Conservation (phyloP, 164 flowering plant genomes). For the Tetracentron sinense region DNA sequence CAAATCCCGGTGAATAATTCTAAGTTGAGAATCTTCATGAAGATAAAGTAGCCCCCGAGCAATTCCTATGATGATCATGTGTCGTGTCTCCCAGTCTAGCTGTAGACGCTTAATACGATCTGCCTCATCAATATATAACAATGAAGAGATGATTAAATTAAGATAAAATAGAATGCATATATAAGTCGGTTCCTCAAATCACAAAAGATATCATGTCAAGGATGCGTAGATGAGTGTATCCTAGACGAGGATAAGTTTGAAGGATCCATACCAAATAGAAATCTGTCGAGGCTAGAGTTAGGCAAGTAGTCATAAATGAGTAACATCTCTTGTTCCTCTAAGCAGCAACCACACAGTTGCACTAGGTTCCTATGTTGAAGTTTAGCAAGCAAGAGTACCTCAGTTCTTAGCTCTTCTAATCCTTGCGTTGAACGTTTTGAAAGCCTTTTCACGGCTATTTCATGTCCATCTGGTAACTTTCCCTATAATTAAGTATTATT, state of each 20-base stretch:
- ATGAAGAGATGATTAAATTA: neutral
- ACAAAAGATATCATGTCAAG: too few relatives aligned
- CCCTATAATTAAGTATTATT: too few relatives aligned
- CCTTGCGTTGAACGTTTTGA: conserved; percentile 30
- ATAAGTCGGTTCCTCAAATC: too few relatives aligned
- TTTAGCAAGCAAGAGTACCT: conserved; percentile 26
- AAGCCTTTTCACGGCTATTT: conserved; percentile 40
- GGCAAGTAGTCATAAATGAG: conserved; percentile 39
- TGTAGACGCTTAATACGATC: conserved; percentile 22
- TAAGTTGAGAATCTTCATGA: conserved; percentile 51
- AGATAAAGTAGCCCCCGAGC: conserved; percentile 67
- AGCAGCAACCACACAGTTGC: conserved; percentile 31
- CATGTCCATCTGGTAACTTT: conserved; percentile 17
- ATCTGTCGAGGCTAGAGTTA: conserved; percentile 37
- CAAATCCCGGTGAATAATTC: conserved; percentile 58
- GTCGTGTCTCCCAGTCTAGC: conserved; percentile 44
- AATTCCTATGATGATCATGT: conserved; percentile 46
- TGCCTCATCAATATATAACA: conserved; percentile 3
- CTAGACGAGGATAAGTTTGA: too few relatives aligned
- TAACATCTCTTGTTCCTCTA: conserved; percentile 31
- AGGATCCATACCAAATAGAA: conserved; percentile 23
- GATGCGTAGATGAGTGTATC: too few relatives aligned
- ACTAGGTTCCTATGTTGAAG: conserved; percentile 44
- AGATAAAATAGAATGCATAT: too few relatives aligned
- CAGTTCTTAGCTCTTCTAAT: conserved; percentile 25